Evolutionary conservation across 1,284 basidiomycete species (phyloP), one percentile per base, ranked within the genome.

Genomic region (Ceratobasidium sp.): DNA sequence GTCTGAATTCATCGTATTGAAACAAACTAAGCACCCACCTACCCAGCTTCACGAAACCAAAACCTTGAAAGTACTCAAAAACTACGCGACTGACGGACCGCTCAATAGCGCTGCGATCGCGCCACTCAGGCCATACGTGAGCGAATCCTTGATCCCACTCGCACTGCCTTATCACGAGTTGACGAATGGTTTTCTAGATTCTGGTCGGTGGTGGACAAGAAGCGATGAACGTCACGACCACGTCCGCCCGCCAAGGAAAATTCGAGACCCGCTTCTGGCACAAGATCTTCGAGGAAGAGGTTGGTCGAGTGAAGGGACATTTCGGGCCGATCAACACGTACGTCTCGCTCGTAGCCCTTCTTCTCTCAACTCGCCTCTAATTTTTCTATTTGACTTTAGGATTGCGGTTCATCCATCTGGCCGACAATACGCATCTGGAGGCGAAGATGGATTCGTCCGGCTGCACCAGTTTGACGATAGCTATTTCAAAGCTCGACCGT

Each of bases 181-280:
- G 65, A 67, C 38, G 4, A 7, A 10, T 33, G 33, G 4, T 33
- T 33, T 33, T 33, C 2, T 80, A 95, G 93, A 87, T 97, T 67
- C 90, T 98, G 46, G 88, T 98, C 56, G 98, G 98, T 73, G 97
- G 97, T 85, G 97, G 97, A 76, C 97, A 99, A 86, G 97, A 99
- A 84, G 97, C 97, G 10, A 98, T 97, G 96, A 93, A 89, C 83
- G 97, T 99, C 77, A 99, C 98, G 17, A 99, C 96, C 4, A 99
- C 97, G 1, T 96, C 94, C 6, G 85, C 92, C 50, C 91, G 97
- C 77, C 95, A 98, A 84, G 98, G 97, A 56, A 97, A 98, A 86
- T 99, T 99, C 85, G 98, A 99, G 87, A 96, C 96, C 3, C 90
- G 97, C 65, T 99, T 99, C 88, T 99, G 96, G 96, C 97, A 99